Percentiles rank a stretch among this genome's conserved stretches.
phyloP scores from a whole-genome alignment of 305 asterid genomes.

The Lippia alba region DNA sequence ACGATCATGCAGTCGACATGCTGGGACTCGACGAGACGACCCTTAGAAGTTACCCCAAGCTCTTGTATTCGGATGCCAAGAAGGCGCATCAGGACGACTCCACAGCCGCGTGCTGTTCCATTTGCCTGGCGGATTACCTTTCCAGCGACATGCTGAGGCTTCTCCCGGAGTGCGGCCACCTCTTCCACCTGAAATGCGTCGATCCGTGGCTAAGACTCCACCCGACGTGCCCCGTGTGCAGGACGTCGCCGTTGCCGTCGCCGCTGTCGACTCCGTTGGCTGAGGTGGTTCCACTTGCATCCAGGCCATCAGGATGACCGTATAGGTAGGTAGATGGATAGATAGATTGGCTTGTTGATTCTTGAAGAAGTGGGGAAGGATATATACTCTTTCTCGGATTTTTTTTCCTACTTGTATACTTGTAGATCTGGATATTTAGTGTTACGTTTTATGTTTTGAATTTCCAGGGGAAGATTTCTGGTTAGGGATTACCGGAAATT shows the following conservation, averaged over 20 bases:
- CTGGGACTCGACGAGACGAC: constrained; percentile 82
- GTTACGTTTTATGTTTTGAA: no score
- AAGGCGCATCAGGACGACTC: constrained; percentile 52
- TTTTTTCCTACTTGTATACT: no score
- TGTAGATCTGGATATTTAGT: no score
- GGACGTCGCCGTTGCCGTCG: constrained; percentile 69
- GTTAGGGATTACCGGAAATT: no score
- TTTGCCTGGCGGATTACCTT: constrained; percentile 78
- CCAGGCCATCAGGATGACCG: constrained; percentile 49
- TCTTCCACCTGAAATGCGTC: constrained; percentile 66
- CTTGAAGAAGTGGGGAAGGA: no score
- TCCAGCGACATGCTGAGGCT: constrained; percentile 55
- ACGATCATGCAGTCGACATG: constrained; percentile 38
- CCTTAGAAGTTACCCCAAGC: constrained; percentile 63
- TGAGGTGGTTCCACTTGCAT: constrained; percentile 79
- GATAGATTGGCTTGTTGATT: no score
- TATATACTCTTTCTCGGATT: no score
- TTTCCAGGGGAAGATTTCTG: no score
- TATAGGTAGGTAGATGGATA: no score
- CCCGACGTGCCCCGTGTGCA: constrained; percentile 79
- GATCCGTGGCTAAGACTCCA: constrained; percentile 76
- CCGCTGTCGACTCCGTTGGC: constrained; percentile 70
- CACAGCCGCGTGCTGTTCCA: constrained; percentile 66
- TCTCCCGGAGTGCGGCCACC: constrained; percentile 76
- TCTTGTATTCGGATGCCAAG: constrained; percentile 63